Evolutionary conservation across 2,329 filamentous ascomycete species (phyloP), one percentile per base, ranked within the genome.

Genomic region (Didymella lethalis): DNA sequence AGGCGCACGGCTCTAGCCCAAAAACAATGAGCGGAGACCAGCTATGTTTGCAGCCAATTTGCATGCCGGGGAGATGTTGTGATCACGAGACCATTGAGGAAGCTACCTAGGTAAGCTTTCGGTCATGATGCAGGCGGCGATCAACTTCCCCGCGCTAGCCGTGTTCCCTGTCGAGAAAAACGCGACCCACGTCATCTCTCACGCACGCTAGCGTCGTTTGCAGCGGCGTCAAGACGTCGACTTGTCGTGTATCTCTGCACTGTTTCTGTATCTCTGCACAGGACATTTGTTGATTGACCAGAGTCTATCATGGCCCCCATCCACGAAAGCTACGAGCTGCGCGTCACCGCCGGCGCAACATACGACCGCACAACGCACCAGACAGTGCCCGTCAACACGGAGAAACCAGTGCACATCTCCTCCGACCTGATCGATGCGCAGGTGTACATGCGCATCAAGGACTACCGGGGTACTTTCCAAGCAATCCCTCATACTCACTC

Each of bases 351-450:
- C 1, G 94, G 94, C 2, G 83, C 90, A 1, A 81, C 82, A 64
- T 96, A 97, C 78, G 87, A 95, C 73, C 77, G 83, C 32, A 77
- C 82, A n/a, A 85, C 85, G n/a, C 93, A 97, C 69, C 79, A 88
- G 60, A 80, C 87, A 28, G 88, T 97, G 10, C 84, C 85, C 3
- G 90, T 97, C 74, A 98, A 97, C 79, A 83, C 82, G 11, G 76
- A 88, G 28, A 77, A 86, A 57, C 84, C 88, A 0, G 73, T 90
- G 1, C 80, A 79, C 25, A 87, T 97, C 67, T 82, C 84, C 23
- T 88, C 85, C 45, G 80, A 86, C 8, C 81, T 86, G 54, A 85
- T 91, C 57, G 86, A 88, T 44, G 83, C 88, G 12, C 84, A 88
- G 61, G 81, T 97, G 67, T 88, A 87, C 65, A 88, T 97, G 18